Base-by-base conservation (phyloP, 1,284 basidiomycete genomes). In the Trametes versicolor region DNA sequence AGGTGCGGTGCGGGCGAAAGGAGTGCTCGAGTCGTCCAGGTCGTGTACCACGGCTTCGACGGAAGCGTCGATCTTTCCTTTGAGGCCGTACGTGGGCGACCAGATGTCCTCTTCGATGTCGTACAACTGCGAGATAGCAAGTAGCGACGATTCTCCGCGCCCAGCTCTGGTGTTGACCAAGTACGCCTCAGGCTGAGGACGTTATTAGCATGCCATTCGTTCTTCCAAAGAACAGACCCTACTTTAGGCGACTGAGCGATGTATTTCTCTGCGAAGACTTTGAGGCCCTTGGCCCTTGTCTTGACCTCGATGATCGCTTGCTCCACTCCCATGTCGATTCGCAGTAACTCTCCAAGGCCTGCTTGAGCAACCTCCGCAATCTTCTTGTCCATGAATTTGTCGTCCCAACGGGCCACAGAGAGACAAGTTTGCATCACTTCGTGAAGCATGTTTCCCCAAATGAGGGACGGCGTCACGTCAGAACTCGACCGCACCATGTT, bases 61-160 rank as follows among this genome's bases (percentile, higher is more conserved):
- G 4, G 92, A 95, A 0, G 94, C 97, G 72, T 99, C 97, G 21
- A 99, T 82, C 78, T 98, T 99, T 25, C 97, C 98, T 76, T 97
- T 98, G 45, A 99, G 83, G 0, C 97, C 98, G 74, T 93, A 98
- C 13, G 90, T 92, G 0, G 98, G 97, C 0, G 94, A 97, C 93
- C 95, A 98, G 66, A 99, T 97, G 71, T 99, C 97, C 76, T 99
- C 97, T 80, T 99, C 98, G 47, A 98, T 86, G 64, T 96, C 96
- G 67, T 94, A 86, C 2, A 96, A 77, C 27, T 88, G 82, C 10
- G 86, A 83, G 58, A 98, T 90, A 0, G 93, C 92, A 0, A 97
- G 82, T 5, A 85, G 79, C 0, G 87, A 83, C 0, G 77, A 78
- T 34, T 83, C 81, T 10, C 82, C 76, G 23, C 83, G 80, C 1